phyloP scores from a whole-genome alignment of 2,329 filamentous ascomycete species.

The Aspergillus novofumigatus region DNA sequence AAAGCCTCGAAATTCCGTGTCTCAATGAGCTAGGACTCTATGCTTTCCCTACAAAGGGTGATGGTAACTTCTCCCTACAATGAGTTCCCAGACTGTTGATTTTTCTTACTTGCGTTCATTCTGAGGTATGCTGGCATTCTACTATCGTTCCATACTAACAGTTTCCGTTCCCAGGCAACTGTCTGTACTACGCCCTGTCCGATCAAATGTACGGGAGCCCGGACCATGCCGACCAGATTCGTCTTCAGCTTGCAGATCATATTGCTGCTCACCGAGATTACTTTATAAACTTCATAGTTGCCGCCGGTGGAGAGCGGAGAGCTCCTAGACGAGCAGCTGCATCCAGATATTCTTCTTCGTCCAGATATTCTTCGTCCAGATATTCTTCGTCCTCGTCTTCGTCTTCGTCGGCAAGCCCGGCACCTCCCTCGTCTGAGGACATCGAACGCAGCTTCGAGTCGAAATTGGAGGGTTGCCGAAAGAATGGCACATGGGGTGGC shows the following conservation, averaged over 20 bases:
- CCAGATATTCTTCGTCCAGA: constrained; percentile 48
- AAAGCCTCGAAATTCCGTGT: constrained; percentile 37
- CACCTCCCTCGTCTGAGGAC: constrained; percentile 46
- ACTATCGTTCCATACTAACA: constrained; percentile 17
- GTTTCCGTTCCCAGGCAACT: constrained; percentile 54
- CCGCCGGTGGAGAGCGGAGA: constrained; percentile 54
- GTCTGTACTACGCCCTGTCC: constrained; percentile 64
- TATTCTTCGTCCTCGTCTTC: constrained; percentile 42
- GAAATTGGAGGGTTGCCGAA: constrained; percentile 58
- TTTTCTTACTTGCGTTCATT: constrained; percentile 5
- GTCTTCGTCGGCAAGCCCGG: constrained; percentile 42
- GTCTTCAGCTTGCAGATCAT: constrained; percentile 56
- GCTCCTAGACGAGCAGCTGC: constrained; percentile 51
- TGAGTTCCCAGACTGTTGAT: constrained; percentile 5
- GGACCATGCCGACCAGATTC: constrained; percentile 55
- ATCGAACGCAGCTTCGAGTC: constrained; percentile 55
- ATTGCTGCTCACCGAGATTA: constrained; percentile 58
- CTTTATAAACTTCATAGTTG: constrained; percentile 60
- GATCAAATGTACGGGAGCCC: constrained; percentile 64
- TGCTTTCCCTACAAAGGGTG: constrained; percentile 55
- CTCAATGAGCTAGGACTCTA: constrained; percentile 57
- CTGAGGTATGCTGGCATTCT: background rate
- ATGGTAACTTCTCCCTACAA: constrained; percentile 49
- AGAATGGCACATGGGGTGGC: constrained; percentile 60
- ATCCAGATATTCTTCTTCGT: constrained; percentile 46